Percentiles rank a stretch among this genome's conserved stretches.
These are phyloP conservation scores for Cerioporus squamosus DNA, from an alignment of 1,284 basidiomycete genomes.

Conservation along the genomic window DNA sequence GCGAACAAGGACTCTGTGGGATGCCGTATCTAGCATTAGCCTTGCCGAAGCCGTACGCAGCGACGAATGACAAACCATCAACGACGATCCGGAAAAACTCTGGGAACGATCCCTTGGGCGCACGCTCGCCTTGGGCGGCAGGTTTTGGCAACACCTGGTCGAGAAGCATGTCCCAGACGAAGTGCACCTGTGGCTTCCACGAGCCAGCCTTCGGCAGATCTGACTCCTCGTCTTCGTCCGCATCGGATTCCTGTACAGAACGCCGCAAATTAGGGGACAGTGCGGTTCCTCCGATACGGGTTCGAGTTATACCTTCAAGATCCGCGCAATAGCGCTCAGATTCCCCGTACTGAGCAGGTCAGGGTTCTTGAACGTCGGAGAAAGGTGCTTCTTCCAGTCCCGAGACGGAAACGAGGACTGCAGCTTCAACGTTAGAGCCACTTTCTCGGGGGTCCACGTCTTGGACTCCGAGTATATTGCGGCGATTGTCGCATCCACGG, in stretches of 20 bases:
- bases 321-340: slow-evolving; percentile 72
- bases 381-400: slow-evolving; percentile 73
- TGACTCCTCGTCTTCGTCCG: slow-evolving; percentile 54
- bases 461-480: slow-evolving; percentile 58
- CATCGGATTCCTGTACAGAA: slow-evolving; percentile 54
- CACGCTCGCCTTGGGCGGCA: slow-evolving; percentile 32
- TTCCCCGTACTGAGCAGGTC: slow-evolving; percentile 75
- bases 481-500: slow-evolving; percentile 55
- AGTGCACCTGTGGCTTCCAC: slow-evolving; percentile 93
- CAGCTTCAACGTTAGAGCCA: slow-evolving; percentile 80
- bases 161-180: slow-evolving; percentile 88
- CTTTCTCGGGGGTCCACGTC: slow-evolving; percentile 86
- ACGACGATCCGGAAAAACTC: slow-evolving; percentile 92
- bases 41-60: slow-evolving; percentile 6
- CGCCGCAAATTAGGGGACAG: slow-evolving; percentile 9
- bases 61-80: slow-evolving; percentile 65
- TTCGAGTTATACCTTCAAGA: slow-evolving; percentile 68
- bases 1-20: slow-evolving; percentile 85
- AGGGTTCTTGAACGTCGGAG: slow-evolving; percentile 78
- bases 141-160: slow-evolving; percentile 69
- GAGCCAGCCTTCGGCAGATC: slow-evolving; percentile 55
- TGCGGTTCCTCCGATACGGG: background rate
- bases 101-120: slow-evolving; percentile 72
- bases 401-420: slow-evolving; percentile 62
- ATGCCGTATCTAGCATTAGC: slow-evolving; percentile 5